Evolutionary conservation across 257 asterid genomes (phyloP), one percentile per base, ranked within the genome.

Genomic region (Solanum medicagineum): DNA sequence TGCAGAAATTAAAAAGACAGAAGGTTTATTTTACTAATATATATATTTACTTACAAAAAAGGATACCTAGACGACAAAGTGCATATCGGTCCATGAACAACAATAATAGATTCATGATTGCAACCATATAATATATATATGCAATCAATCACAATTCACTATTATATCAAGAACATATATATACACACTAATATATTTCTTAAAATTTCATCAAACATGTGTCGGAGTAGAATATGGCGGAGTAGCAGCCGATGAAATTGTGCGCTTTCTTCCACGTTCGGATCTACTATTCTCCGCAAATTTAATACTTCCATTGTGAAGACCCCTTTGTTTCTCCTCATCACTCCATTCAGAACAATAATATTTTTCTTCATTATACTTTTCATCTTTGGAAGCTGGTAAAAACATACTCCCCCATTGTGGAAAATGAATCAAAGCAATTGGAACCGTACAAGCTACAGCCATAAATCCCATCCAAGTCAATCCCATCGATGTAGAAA

Each of bases 381-480:
- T 69, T 2, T 53, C 87, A 77, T 44, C 80, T 59, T 74, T 85
- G 1, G 93, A 86, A 15, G 89, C 63, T 42, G 93, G 90, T 3
- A 90, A 54, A 29, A 90, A 89, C 91, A 90, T 90, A 84, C 93
- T 89, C 44, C 91, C 93, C 93, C 93, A 90, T 85, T 90, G 91
- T 16, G 93, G 93, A 17, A 90, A 89, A 83, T 90, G 93, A 36
- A 90, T 36, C 6, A 90, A 63, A 51, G 89, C 91, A 84, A 90
- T 89, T 70, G 93, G 91, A 10, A 90, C 7, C 0, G 90, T 87
- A 65, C 90, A 90, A 1, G 74, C 89, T 10, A 89, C 84, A 10
- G 91, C 89, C 92, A 87, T 90, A 5, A 81, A 54, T 2, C 93
- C 93, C 93, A 90, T 91, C 73, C 83, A 90, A 7, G 88, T 88